These are phyloP conservation scores for Paramecium sexaurelia DNA, from an alignment of 73 alveolate genomes.

Conservation along the genomic window DNA sequence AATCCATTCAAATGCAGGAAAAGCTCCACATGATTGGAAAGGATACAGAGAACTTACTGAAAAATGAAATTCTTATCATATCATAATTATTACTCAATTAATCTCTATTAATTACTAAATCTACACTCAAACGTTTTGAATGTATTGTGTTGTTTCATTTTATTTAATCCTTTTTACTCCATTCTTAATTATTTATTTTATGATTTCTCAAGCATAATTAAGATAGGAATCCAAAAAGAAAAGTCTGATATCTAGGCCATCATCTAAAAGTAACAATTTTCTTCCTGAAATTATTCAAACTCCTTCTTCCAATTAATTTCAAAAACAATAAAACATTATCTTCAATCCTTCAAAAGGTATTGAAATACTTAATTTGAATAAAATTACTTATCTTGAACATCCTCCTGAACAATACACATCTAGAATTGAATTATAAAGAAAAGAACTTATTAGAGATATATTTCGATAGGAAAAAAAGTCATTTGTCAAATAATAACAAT, in stretches of 20 bases:
- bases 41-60: conserved; percentile 88
- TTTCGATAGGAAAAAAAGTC: background rate
- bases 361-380: background rate
- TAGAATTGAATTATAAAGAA: background rate
- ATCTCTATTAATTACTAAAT: background rate
- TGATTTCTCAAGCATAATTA: conserved; percentile 6
- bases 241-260: background rate
- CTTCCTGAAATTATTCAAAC: conserved; percentile 10
- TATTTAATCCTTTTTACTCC: background rate
- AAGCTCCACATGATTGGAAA: conserved; percentile 89
- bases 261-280: background rate
- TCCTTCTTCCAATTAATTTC: background rate
- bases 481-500: background rate
- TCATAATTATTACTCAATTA: background rate
- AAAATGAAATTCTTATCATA: conserved; percentile 71
- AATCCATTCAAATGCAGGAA: conserved; percentile 64
- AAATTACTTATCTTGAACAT: background rate
- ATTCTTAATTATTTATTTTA: background rate
- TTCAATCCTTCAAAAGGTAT: background rate
- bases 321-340: background rate
- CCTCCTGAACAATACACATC: background rate
- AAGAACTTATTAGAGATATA: conserved; percentile 1
- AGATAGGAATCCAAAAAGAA: background rate
- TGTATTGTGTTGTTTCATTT: background rate
- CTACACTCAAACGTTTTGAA: background rate